Percentiles rank a stretch among this genome's conserved stretches.
Conservation (phyloP, 306 rosid genomes). For the Canavalia ensiformis region DNA sequence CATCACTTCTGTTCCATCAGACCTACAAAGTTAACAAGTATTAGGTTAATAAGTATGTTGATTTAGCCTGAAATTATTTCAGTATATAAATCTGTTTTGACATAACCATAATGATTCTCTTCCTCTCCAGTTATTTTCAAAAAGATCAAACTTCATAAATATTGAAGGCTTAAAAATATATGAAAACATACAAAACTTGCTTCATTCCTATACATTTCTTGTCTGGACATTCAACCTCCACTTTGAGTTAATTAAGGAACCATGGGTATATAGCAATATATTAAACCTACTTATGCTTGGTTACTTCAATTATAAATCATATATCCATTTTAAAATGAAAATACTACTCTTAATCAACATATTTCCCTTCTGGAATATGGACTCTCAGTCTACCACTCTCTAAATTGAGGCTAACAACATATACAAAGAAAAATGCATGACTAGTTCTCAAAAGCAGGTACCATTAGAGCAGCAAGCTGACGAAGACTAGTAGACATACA, state of each 20-base stretch:
- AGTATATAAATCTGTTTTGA: not conserved
- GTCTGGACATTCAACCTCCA: not conserved
- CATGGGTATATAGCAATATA: not conserved
- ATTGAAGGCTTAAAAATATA: not conserved
- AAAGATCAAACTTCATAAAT: slow-evolving; percentile 5
- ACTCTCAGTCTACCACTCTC: not conserved
- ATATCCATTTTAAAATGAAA: not conserved
- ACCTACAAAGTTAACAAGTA: slow-evolving; percentile 58
- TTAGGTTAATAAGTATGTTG: slow-evolving; percentile 35
- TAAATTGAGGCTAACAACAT: not conserved
- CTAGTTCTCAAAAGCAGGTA: not conserved
- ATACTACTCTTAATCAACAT: not conserved
- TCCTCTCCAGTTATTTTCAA: not conserved
- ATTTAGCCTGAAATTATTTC: not conserved
- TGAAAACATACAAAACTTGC: not conserved
- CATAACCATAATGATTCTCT: not conserved
- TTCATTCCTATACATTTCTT: not conserved
- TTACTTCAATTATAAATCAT: not conserved
- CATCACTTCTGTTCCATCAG: slow-evolving; percentile 85
- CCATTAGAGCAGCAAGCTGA: not conserved
- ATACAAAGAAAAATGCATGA: not conserved
- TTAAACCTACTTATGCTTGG: not conserved
- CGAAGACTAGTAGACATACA: not conserved
- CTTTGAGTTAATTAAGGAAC: not conserved
- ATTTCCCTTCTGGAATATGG: not conserved